phyloP scores from a whole-genome alignment of 2,329 filamentous ascomycete species.

The Aspergillus luchuensis region DNA sequence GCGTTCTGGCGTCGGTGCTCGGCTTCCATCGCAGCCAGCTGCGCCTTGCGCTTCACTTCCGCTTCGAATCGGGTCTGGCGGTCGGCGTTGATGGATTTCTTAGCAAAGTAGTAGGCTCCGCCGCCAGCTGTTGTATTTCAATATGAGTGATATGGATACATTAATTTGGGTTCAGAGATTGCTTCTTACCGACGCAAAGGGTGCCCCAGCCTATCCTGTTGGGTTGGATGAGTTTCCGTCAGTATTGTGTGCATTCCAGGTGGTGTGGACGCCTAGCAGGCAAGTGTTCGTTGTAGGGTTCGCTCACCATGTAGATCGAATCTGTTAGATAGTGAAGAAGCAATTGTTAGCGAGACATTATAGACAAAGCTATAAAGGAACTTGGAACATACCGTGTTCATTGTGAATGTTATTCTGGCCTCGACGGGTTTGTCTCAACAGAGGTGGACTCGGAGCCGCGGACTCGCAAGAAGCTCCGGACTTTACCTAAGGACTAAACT shows the following conservation, averaged over 20 bases:
- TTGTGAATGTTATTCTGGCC: constrained; percentile 28
- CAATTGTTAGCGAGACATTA: constrained; percentile 15
- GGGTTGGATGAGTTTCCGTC: constrained; percentile 4
- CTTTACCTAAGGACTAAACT: constrained; percentile 8
- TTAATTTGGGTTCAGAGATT: not conserved
- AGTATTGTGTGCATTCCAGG: constrained; percentile 7
- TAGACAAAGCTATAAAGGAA: not conserved
- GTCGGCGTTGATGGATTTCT: constrained; percentile 90
- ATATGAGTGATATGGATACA: constrained; percentile 10
- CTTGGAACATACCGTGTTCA: constrained; percentile 54
- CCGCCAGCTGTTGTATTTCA: constrained; percentile 66
- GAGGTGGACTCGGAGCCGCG: constrained; percentile 5
- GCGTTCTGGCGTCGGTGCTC: constrained; percentile 36
- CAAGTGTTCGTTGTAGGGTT: not conserved
- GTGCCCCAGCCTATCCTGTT: constrained; percentile 87
- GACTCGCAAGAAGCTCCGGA: too few species aligned
- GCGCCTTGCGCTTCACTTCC: constrained; percentile 61
- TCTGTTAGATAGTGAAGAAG: constrained; percentile 38
- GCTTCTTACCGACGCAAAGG: constrained; percentile 72
- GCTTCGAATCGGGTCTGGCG: constrained; percentile 71
- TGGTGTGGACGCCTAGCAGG: not conserved
- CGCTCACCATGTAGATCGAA: constrained; percentile 61
- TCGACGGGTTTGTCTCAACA: constrained; percentile 1
- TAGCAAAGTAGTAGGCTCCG: constrained; percentile 93
- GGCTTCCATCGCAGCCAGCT: constrained; percentile 39